Base-by-base conservation (phyloP, 2,329 filamentous ascomycete species). In the Diaporthe ilicicola region DNA sequence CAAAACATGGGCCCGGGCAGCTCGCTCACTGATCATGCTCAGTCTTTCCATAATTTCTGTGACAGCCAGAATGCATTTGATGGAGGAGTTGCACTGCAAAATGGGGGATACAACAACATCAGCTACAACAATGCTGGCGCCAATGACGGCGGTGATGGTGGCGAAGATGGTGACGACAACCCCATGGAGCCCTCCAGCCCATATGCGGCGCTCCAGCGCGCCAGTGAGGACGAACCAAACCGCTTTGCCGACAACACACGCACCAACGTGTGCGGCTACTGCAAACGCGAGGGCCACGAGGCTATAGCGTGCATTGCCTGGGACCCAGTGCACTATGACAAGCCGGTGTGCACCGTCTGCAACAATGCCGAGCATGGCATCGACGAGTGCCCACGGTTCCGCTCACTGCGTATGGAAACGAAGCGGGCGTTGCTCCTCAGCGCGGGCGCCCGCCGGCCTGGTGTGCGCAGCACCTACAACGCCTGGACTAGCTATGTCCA, bases 311-410 rank as follows among this genome's bases (percentile, higher is more conserved):
- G 70, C 32, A 44, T 71, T 42, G 61, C 15, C 29, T 70, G 61
- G 67, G 67, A 67, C 37, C 54, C 48, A 8, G 17, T 22, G 10
- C 61, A 62, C 37, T 55, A 51, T 24, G 61, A 70, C 39, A 72
- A 72, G 70, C 34, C 50, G 53, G 54, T 56, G 9, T 72, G 61
- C 53, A 34, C 48, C 17, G 37, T 34, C 5, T 70, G 61, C 61
- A 67, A 72, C 54, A 72, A 67, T 61, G 46, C 22, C 2, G 19
- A 54, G n/a, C 61, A 67, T 46, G 1, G 5, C 13, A 29, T 72
- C 4, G 70, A 70, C 46, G 70, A 72, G 27, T 72, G 66, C 15
- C 32, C 27, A 24, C 27, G 15, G 22, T 72, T 72, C 61, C 34
- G 12, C 4, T n/a, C 15, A 2, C 37, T 61, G 53, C 0, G 13